These are phyloP conservation scores for Amaranthus hypochondriacus DNA, from an alignment of 148 eudicot species.

Conservation along the genomic window DNA sequence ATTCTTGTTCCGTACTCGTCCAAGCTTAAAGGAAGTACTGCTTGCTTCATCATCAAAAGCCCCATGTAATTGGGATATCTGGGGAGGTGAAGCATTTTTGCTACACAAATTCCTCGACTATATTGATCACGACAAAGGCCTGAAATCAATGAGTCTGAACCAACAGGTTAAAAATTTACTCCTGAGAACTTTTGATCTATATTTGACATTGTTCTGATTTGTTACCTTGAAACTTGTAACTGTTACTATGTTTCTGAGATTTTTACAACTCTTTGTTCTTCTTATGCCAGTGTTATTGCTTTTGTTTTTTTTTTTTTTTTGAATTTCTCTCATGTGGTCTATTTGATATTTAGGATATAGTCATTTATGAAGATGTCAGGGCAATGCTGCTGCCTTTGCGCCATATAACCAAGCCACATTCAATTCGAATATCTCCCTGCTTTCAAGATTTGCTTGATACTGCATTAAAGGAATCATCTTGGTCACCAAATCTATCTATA, in stretches of 20 bases:
- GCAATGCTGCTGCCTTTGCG: slow-evolving; percentile 2
- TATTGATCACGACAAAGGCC: slow-evolving; percentile 8
- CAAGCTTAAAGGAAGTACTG: slow-evolving; percentile 14
- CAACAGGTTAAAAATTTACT: slow-evolving; percentile 8
- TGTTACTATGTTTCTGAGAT: background rate
- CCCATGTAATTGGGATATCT: slow-evolving; percentile 4
- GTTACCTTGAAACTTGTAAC: background rate
- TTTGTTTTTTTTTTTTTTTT: background rate
- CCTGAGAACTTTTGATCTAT: background rate
- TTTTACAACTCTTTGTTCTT: background rate
- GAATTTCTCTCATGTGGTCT: background rate
- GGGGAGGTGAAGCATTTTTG: slow-evolving; percentile 8
- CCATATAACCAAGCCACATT: slow-evolving; percentile 8
- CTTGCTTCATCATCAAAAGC: slow-evolving; percentile 6
- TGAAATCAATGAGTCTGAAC: slow-evolving; percentile 17
- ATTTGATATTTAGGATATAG: slow-evolving; percentile 5
- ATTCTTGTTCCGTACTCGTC: background rate
- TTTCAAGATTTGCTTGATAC: slow-evolving; percentile 16
- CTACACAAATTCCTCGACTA: slow-evolving; percentile 2
- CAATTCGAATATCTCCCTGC: slow-evolving; percentile 5
- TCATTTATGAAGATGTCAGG: slow-evolving; percentile 16
- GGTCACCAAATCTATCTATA: slow-evolving; percentile 6
- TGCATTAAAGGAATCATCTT: slow-evolving; percentile 16
- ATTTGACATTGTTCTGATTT: background rate
- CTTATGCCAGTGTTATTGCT: background rate